phyloP scores from a whole-genome alignment of 2,329 filamentous ascomycete genomes.

The Penicillium hordei region DNA sequence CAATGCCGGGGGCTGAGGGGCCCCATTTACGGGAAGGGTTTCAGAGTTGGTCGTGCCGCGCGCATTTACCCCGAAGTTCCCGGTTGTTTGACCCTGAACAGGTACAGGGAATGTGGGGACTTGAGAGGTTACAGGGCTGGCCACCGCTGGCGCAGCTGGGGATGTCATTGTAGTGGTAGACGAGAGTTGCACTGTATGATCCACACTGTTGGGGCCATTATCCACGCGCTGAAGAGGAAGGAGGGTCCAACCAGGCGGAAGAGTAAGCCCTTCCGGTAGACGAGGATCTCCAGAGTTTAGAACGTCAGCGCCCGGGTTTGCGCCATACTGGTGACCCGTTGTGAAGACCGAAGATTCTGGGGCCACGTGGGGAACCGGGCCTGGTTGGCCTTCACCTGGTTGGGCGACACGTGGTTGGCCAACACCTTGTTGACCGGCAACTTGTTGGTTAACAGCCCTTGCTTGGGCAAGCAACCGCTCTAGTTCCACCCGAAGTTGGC shows the following conservation, averaged over 20 bases:
- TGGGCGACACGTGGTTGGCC: not conserved
- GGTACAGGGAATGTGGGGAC: conserved; percentile 1
- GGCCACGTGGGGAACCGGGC: conserved; percentile 10
- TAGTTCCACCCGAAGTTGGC: conserved; percentile 66
- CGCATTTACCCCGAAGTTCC: not conserved
- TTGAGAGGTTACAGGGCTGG: not conserved
- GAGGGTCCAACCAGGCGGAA: conserved; percentile 52
- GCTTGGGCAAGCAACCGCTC: conserved; percentile 60
- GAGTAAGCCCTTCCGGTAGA: conserved; percentile 51
- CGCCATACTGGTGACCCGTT: conserved; percentile 32
- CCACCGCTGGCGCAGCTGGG: conserved; percentile 1
- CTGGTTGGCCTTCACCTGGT: not conserved
- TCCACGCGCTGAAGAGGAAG: conserved; percentile 30
- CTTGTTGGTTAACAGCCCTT: conserved; percentile 37
- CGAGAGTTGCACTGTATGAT: conserved; percentile 1
- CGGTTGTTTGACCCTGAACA: not conserved
- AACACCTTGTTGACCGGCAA: conserved; percentile 4
- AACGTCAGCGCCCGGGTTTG: conserved; percentile 30
- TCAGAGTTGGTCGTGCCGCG: not conserved
- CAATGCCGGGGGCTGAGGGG: not conserved
- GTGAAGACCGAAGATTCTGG: conserved; percentile 21
- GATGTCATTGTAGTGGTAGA: conserved; percentile 3
- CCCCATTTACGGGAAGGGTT: not conserved
- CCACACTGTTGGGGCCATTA: conserved; percentile 2
- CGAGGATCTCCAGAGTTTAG: conserved; percentile 46